phyloP scores from a whole-genome alignment of 805 yeast species.

The Candida xyloterini region DNA sequence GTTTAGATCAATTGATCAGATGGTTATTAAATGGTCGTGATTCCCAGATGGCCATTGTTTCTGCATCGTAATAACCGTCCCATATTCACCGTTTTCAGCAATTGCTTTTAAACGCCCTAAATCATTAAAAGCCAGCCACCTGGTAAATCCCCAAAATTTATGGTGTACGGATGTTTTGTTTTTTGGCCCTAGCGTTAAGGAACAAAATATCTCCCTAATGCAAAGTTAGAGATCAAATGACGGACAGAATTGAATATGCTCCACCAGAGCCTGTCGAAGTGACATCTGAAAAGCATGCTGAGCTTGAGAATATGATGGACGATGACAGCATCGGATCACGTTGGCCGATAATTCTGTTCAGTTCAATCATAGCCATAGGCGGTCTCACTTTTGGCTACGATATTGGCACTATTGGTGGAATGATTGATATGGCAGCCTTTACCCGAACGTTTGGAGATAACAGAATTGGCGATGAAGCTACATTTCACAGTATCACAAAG shows the following conservation, averaged over 20 bases:
- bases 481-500: slow-evolving; percentile 24
- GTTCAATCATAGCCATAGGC: slow-evolving; percentile 29
- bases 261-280: slow-evolving; percentile 2
- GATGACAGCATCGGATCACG: slow-evolving; percentile 20
- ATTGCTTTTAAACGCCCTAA: not conserved
- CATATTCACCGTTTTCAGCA: not conserved
- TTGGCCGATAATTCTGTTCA: slow-evolving; percentile 23
- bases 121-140: slow-evolving; percentile 2
- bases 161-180: slow-evolving; percentile 6
- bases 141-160: too few relatives aligned
- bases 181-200: slow-evolving; percentile 4
- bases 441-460: slow-evolving; percentile 25
- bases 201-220: slow-evolving; percentile 4
- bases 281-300: not conserved
- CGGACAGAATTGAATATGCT: slow-evolving; percentile 1
- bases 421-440: slow-evolving; percentile 31
- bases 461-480: not conserved
- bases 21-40: too few relatives aligned
- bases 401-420: slow-evolving; percentile 37
- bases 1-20: too few relatives aligned
- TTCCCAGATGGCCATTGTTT: too few relatives aligned
- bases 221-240: not conserved
- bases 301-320: not conserved
- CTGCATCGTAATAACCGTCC: not conserved
- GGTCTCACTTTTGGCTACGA: slow-evolving; percentile 37